Evolutionary conservation across 192 early-diverging fungal species (phyloP).

Genomic region (Linnemannia hyalina): DNA sequence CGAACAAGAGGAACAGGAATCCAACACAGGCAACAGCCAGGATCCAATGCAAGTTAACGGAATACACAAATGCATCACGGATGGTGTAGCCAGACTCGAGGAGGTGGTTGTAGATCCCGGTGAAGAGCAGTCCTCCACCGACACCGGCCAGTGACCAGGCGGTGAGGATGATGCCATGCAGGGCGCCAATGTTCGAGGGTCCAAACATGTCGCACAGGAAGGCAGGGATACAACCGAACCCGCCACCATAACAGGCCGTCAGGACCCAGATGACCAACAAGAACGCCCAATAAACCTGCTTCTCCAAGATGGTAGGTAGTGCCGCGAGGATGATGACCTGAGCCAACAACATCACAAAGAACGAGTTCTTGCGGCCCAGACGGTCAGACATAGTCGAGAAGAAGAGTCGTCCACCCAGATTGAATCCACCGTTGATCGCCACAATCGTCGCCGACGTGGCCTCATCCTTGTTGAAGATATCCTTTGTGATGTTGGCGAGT

Average conservation of each 20-base stretch:
- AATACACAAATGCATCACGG: constrained; percentile 66
- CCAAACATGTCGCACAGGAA: constrained; percentile 86
- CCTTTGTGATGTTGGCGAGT: constrained; percentile 68
- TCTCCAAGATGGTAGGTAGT: constrained; percentile 68
- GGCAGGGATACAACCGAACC: constrained; percentile 82
- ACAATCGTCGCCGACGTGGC: constrained; percentile 58
- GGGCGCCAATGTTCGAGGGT: constrained; percentile 79
- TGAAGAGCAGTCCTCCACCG: constrained; percentile 79
- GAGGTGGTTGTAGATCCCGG: constrained; percentile 67
- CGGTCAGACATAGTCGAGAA: constrained; percentile 72
- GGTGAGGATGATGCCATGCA: constrained; percentile 82
- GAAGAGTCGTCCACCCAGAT: constrained; percentile 67
- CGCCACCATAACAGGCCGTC: constrained; percentile 80
- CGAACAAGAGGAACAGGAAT: constrained; percentile 67
- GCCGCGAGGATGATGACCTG: constrained; percentile 74
- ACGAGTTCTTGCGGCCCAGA: constrained; percentile 74
- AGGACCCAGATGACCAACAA: constrained; percentile 73
- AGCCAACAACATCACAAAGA: constrained; percentile 69
- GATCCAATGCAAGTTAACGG: constrained; percentile 81
- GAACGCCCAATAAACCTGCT: constrained; percentile 69
- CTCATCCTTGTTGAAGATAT: constrained; percentile 63
- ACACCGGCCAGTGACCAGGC: constrained; percentile 85
- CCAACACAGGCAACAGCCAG: constrained; percentile 70
- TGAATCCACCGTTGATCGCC: constrained; percentile 74
- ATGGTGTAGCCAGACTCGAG: constrained; percentile 58